Conservation (phyloP, 768 basidiomycete species). For the Rhodotorula diobovata region DNA sequence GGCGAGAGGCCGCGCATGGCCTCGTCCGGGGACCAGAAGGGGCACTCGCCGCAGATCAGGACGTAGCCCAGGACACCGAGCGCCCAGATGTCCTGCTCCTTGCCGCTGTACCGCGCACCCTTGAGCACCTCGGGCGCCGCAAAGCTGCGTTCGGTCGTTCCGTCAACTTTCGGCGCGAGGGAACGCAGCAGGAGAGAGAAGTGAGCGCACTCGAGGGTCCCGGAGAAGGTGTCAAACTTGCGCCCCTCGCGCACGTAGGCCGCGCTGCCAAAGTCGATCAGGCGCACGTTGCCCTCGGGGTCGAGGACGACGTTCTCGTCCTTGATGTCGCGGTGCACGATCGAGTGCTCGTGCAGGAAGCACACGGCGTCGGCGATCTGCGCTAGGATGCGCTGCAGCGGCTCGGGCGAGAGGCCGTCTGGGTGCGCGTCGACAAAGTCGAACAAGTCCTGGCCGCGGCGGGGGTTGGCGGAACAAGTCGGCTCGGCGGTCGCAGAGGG, state of each 20-base stretch:
- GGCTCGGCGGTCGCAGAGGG: conserved; percentile 25
- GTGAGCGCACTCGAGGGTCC: conserved; percentile 46
- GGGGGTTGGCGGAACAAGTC: conserved; percentile 43
- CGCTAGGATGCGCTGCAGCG: conserved; percentile 77
- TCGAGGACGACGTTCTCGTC: conserved; percentile 63
- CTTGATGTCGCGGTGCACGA: conserved; percentile 97
- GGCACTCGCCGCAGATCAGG: conserved; percentile 77
- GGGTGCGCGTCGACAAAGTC: conserved; percentile 89
- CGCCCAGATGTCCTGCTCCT: conserved; percentile 98
- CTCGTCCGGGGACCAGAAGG: conserved; percentile 83
- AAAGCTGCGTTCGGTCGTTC: conserved; percentile 53
- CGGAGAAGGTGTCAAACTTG: conserved; percentile 52
- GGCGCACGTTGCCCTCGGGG: conserved; percentile 71
- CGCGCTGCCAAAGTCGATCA: conserved; percentile 92
- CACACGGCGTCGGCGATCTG: conserved; percentile 81
- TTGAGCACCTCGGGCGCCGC: conserved; percentile 94
- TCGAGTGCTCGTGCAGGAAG: conserved; percentile 86
- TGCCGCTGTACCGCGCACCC: conserved; percentile 89
- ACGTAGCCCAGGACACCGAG: conserved; percentile 96
- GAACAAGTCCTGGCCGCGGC: conserved; percentile 69
- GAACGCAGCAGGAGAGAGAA: too few species aligned
- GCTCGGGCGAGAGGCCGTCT: conserved; percentile 68
- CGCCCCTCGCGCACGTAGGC: conserved; percentile 51
- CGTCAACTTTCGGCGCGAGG: not conserved
- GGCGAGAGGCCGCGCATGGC: conserved; percentile 52